Evolutionary conservation across 768 basidiomycete genomes (phyloP).

Genomic region (Macrolepiota albuminosa): DNA sequence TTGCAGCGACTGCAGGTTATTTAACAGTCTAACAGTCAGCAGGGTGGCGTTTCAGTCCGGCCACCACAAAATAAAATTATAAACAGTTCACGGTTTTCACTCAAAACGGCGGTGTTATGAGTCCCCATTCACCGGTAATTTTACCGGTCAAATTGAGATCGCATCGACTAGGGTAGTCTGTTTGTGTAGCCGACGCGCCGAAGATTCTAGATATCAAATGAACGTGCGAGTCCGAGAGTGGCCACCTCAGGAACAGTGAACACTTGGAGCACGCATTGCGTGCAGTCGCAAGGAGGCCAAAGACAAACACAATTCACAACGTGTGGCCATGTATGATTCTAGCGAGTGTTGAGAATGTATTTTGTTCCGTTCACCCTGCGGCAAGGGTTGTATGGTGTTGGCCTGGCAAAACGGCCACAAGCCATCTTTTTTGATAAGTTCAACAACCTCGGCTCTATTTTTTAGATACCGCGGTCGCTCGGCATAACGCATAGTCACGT

Average conservation of each 20-base stretch:
- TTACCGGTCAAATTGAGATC: not conserved
- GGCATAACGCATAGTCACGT: not conserved
- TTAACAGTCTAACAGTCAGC: not conserved
- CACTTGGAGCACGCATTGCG: not conserved
- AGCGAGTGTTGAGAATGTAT: not conserved
- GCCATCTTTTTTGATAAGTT: not conserved
- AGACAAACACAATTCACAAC: not conserved
- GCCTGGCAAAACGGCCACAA: not conserved
- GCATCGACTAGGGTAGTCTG: too few relatives aligned
- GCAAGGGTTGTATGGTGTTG: not conserved
- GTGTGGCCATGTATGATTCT: not conserved
- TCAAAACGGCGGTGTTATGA: not conserved
- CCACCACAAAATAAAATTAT: conserved; percentile 3
- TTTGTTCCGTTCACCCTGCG: not conserved
- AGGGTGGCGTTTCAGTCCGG: conserved; percentile 4
- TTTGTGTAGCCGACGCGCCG: not conserved
- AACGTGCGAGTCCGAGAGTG: not conserved
- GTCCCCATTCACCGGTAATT: not conserved
- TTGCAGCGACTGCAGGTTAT: not conserved
- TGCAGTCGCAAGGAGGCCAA: not conserved
- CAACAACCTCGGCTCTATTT: not conserved
- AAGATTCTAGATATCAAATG: not conserved
- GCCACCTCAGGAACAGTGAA: not conserved
- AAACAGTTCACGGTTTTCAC: not conserved
- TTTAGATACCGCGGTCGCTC: not conserved